Conservation (phyloP, 306 rosid genomes). For the Spatholobus suberectus region DNA sequence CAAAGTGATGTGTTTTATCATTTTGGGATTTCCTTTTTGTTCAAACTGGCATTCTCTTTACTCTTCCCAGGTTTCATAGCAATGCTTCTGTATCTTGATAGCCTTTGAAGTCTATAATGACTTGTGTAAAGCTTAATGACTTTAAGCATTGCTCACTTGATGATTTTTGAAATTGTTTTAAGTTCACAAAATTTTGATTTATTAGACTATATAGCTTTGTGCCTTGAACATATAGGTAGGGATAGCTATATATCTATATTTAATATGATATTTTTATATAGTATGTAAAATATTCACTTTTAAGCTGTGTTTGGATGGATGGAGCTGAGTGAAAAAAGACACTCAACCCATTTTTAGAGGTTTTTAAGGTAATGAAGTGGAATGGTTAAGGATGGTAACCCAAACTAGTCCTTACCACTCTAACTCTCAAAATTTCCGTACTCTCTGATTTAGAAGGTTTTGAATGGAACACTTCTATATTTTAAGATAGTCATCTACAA, state of each 20-base stretch:
- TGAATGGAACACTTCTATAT: not conserved
- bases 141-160: not conserved
- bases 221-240: not conserved
- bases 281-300: conserved; percentile 6
- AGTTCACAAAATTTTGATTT: not conserved
- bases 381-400: not conserved
- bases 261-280: not conserved
- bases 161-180: not conserved
- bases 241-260: not conserved
- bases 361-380: not conserved
- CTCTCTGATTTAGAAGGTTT: not conserved
- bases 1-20: not conserved
- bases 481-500: not conserved
- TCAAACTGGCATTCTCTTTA: not conserved
- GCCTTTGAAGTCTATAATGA: not conserved
- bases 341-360: conserved; percentile 12
- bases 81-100: not conserved
- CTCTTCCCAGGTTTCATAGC: not conserved
- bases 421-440: not conserved
- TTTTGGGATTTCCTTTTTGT: not conserved
- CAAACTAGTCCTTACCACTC: conserved; percentile 16
- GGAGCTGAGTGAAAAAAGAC: not conserved
- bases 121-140: not conserved
- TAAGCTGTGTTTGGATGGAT: conserved; percentile 11
- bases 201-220: not conserved